Conservation (phyloP, 192 early-diverging fungal genomes). For the Lobosporangium transversale region DNA sequence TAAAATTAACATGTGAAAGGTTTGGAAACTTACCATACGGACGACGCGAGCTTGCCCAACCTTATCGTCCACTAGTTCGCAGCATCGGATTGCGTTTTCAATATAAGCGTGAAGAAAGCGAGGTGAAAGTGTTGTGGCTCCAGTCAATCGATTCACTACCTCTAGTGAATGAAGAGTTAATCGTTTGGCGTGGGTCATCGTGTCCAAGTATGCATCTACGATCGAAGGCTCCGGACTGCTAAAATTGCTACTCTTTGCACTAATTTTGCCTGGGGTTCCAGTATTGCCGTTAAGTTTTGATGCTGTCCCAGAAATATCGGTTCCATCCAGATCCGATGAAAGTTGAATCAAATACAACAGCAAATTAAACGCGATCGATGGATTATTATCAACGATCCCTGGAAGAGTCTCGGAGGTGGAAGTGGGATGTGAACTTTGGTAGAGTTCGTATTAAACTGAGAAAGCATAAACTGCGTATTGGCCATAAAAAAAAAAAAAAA, state of each 20-base stretch:
- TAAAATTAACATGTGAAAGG: background rate
- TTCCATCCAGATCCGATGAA: constrained; percentile 28
- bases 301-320: background rate
- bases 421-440: constrained; percentile 43
- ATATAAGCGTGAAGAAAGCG: constrained; percentile 53
- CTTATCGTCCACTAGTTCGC: constrained; percentile 55
- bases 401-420: constrained; percentile 38
- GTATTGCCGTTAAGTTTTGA: constrained; percentile 18
- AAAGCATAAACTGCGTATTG: constrained; percentile 52
- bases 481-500: no score
- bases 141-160: constrained; percentile 53
- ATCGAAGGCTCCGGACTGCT: constrained; percentile 34
- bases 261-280: constrained; percentile 8
- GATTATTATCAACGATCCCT: constrained; percentile 48
- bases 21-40: constrained; percentile 51
- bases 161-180: constrained; percentile 51
- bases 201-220: constrained; percentile 40
- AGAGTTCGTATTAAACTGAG: constrained; percentile 27
- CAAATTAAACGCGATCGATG: constrained; percentile 48
- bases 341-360: constrained; percentile 43
- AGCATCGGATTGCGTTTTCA: constrained; percentile 54
- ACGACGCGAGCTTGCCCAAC: constrained; percentile 53
- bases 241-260: constrained; percentile 7
- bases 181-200: constrained; percentile 39
- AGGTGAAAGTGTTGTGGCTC: constrained; percentile 39